Evolutionary conservation across 1,284 basidiomycete species (phyloP).

Genomic region (Pulveroboletus sp.): DNA sequence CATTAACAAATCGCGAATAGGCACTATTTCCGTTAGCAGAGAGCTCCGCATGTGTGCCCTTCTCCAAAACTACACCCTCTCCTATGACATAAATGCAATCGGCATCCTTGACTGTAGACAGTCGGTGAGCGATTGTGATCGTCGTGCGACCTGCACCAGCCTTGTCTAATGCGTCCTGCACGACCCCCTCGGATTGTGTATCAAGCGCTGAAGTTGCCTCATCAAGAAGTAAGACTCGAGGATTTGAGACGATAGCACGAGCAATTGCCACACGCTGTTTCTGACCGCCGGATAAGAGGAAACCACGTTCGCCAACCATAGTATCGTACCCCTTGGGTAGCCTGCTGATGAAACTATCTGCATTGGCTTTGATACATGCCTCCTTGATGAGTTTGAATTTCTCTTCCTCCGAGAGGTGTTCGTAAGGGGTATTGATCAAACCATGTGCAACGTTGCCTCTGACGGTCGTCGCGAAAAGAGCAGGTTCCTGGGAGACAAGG

Average conservation of each 20-base stretch:
- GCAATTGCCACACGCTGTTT: slow-evolving; percentile 92
- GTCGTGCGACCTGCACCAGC: slow-evolving; percentile 82
- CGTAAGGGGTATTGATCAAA: slow-evolving; percentile 76
- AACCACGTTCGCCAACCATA: slow-evolving; percentile 90
- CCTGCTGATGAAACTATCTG: slow-evolving; percentile 85
- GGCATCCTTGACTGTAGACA: slow-evolving; percentile 80
- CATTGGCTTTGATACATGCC: slow-evolving; percentile 89
- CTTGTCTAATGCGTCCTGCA: slow-evolving; percentile 94
- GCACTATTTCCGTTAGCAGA: slow-evolving; percentile 63
- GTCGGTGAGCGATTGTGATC: slow-evolving; percentile 76
- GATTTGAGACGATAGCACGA: slow-evolving; percentile 92
- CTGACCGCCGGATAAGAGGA: slow-evolving; percentile 90
- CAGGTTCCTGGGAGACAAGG: slow-evolving; percentile 88
- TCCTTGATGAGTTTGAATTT: slow-evolving; percentile 81
- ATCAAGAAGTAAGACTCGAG: slow-evolving; percentile 78
- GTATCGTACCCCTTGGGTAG: slow-evolving; percentile 89
- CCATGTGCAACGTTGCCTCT: slow-evolving; percentile 86
- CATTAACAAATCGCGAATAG: slow-evolving; percentile 77
- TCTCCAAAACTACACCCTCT: slow-evolving; percentile 80
- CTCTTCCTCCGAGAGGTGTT: slow-evolving; percentile 73
- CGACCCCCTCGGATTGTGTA: slow-evolving; percentile 88
- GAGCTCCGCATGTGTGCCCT: slow-evolving; percentile 82
- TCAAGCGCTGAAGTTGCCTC: slow-evolving; percentile 92
- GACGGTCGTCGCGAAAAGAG: slow-evolving; percentile 81
- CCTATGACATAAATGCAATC: slow-evolving; percentile 90